phyloP scores from a whole-genome alignment of 140 eudicot species.

The Oenanthe javanica region DNA sequence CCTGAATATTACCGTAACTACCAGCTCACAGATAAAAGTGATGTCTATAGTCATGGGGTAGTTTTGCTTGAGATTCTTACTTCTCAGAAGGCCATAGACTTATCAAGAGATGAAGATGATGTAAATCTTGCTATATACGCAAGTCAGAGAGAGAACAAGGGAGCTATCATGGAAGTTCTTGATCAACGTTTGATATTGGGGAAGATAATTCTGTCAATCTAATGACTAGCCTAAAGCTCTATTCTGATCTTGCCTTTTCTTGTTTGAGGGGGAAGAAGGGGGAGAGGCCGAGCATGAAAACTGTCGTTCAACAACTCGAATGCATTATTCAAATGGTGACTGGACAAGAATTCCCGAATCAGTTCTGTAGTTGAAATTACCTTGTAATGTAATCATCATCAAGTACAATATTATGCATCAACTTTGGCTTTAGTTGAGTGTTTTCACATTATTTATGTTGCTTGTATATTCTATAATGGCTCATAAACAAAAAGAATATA shows the following conservation, averaged over 20 bases:
- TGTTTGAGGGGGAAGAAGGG: conserved; percentile 56
- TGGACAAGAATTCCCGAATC: conserved; percentile 21
- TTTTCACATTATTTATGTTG: not conserved
- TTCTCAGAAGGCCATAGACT: conserved; percentile 51
- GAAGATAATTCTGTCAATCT: conserved; percentile 21
- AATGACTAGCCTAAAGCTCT: conserved; percentile 27
- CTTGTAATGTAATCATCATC: conserved; percentile 4
- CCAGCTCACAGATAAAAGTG: conserved; percentile 66
- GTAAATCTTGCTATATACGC: conserved; percentile 56
- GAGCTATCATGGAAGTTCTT: conserved; percentile 39
- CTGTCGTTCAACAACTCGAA: conserved; percentile 47
- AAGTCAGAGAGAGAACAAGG: conserved; percentile 23
- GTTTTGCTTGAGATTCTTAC: conserved; percentile 58
- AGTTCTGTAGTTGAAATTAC: conserved; percentile 14
- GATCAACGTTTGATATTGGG: conserved; percentile 28
- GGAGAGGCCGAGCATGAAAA: conserved; percentile 59
- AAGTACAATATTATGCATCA: conserved; percentile 2
- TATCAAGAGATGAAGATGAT: conserved; percentile 40
- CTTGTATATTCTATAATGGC: not conserved
- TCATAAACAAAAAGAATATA: not conserved
- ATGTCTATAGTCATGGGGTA: conserved; percentile 67
- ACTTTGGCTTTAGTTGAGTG: not conserved
- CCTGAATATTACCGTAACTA: conserved; percentile 61
- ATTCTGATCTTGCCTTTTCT: conserved; percentile 43
- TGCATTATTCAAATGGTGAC: conserved; percentile 23